phyloP scores from a whole-genome alignment of 1,284 basidiomycete species.

The Xerocomus minutiporus region DNA sequence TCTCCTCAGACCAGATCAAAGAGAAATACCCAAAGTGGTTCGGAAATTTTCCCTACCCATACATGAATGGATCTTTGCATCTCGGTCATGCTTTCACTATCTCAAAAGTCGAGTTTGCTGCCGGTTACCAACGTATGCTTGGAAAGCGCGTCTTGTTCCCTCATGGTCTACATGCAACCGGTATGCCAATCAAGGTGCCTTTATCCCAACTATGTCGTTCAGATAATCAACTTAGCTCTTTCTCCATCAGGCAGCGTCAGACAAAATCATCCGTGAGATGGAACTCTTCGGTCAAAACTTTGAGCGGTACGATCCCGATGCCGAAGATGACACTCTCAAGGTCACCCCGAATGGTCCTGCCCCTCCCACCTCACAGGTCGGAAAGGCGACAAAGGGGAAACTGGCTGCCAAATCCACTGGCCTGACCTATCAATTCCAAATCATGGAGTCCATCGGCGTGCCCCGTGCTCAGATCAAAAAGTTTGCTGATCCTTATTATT shows the following conservation, averaged over 20 bases:
- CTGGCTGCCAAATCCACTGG: slow-evolving; percentile 91
- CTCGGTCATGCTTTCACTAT: slow-evolving; percentile 98
- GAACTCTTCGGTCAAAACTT: slow-evolving; percentile 94
- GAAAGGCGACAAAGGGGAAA: slow-evolving; percentile 97
- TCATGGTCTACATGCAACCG: slow-evolving; percentile 94
- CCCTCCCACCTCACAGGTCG: slow-evolving; percentile 45
- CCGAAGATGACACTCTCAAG: slow-evolving; percentile 46
- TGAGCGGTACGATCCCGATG: slow-evolving; percentile 58
- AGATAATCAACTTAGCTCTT: neutral
- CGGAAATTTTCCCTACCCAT: slow-evolving; percentile 92
- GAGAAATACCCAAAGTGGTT: slow-evolving; percentile 93
- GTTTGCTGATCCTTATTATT: slow-evolving; percentile 91
- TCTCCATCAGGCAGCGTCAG: slow-evolving; percentile 73
- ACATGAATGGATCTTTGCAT: slow-evolving; percentile 99
- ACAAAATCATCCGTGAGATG: slow-evolving; percentile 97
- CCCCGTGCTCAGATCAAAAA: slow-evolving; percentile 89
- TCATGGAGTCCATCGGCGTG: slow-evolving; percentile 92
- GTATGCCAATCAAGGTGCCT: slow-evolving; percentile 96
- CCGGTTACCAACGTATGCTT: slow-evolving; percentile 93
- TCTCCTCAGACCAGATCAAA: slow-evolving; percentile 59
- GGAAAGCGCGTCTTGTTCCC: slow-evolving; percentile 96
- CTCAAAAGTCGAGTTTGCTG: slow-evolving; percentile 96
- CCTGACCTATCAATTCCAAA: slow-evolving; percentile 97
- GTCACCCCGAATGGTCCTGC: slow-evolving; percentile 34
- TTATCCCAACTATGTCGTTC: neutral